phyloP scores from a whole-genome alignment of 441 rosid species.

The Macaranga tanarius region DNA sequence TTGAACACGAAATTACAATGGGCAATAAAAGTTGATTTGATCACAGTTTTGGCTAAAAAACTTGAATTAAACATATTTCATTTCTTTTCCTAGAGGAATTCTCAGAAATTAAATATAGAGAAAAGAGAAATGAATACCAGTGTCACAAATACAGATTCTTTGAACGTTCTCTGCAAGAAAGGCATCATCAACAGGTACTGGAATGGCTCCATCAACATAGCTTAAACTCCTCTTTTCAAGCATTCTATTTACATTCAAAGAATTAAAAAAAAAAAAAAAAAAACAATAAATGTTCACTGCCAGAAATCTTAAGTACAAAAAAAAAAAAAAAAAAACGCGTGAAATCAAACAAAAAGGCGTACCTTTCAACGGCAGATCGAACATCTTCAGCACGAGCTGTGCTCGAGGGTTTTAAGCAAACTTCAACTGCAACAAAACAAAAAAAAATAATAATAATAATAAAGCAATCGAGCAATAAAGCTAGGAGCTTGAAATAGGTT shows the following conservation, averaged over 20 bases:
- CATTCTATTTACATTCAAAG: slow-evolving; percentile 51
- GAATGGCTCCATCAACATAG: slow-evolving; percentile 78
- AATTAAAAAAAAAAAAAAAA: neutral
- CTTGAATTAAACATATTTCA: too few relatives aligned
- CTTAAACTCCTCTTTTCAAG: slow-evolving; percentile 85
- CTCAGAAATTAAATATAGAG: too few relatives aligned
- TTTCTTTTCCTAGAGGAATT: too few relatives aligned
- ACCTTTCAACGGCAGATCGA: slow-evolving; percentile 71
- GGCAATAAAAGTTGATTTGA: too few relatives aligned
- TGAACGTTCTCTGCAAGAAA: slow-evolving; percentile 72
- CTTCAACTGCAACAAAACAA: slow-evolving; percentile 60
- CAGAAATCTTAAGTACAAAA: too few relatives aligned
- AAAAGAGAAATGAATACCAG: too few relatives aligned
- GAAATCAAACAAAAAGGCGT: neutral
- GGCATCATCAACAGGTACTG: slow-evolving; percentile 62
- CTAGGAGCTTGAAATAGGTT: neutral
- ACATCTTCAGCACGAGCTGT: slow-evolving; percentile 69
- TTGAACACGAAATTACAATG: neutral
- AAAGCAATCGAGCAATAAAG: neutral
- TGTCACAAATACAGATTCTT: slow-evolving; percentile 36
- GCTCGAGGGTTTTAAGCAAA: slow-evolving; percentile 83
- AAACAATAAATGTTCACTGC: neutral
- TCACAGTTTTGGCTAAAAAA: too few relatives aligned
- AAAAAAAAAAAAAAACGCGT: neutral
- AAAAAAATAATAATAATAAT: neutral